Evolutionary conservation across 31 red algal species (phyloP).

Genomic region (Asparagopsis taxiformis): DNA sequence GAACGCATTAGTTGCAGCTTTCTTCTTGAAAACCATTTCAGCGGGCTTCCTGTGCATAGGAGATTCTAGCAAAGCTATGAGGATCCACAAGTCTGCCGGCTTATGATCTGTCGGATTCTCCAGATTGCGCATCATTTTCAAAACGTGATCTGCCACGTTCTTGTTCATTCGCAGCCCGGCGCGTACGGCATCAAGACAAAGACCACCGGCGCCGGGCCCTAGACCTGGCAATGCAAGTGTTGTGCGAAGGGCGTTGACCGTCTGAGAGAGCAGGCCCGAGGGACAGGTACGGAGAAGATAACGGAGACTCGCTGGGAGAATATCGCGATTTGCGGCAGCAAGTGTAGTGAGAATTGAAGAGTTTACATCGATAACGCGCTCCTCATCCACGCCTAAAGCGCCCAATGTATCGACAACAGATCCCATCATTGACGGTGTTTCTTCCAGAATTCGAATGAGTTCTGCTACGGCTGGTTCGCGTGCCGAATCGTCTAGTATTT

Average conservation of each 20-base stretch:
- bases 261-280: conserved; percentile 28
- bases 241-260: conserved; percentile 40
- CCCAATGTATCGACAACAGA: conserved; percentile 62
- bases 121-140: conserved; percentile 26
- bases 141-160: conserved; percentile 44
- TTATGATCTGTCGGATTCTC: conserved; percentile 47
- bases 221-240: conserved; percentile 58
- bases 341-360: conserved; percentile 57
- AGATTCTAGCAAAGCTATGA: conserved; percentile 54
- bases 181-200: conserved; percentile 54
- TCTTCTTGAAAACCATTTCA: conserved; percentile 60
- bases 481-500: conserved; percentile 70
- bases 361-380: conserved; percentile 51
- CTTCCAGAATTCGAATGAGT: conserved; percentile 37
- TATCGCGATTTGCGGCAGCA: conserved; percentile 38
- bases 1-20: conserved; percentile 30
- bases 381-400: conserved; percentile 49
- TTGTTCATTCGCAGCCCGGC: conserved; percentile 50
- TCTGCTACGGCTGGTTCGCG: conserved; percentile 36
- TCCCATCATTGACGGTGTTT: conserved; percentile 58
- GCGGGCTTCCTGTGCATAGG: conserved; percentile 58
- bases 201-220: conserved; percentile 41
- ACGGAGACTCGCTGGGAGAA: conserved; percentile 52
- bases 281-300: conserved; percentile 65
- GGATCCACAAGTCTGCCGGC: conserved; percentile 67